Evolutionary conservation across 495 filamentous ascomycete genomes (phyloP), one percentile per base, ranked within the genome.

Genomic region (Lindgomyces ingoldianus): DNA sequence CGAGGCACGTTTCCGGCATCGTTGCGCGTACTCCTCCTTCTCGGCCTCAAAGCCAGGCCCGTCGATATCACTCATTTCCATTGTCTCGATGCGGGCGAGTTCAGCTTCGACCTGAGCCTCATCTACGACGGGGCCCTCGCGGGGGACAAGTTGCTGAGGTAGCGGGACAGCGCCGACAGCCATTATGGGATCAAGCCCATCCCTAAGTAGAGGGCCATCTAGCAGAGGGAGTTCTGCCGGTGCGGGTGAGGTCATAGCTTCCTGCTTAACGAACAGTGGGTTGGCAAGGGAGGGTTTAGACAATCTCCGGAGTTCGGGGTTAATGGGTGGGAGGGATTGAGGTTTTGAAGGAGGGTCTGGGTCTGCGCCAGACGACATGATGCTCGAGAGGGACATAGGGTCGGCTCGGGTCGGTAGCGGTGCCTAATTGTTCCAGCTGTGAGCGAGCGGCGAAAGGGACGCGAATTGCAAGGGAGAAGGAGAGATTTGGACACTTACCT

Each of bases 361-460:
- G 18, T 80, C 75, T 24, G 89, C 83, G 61, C 82, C 87, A 10
- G 64, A 61, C 1, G 91, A 92, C 36, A 96, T 83, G 57, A 96
- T 95, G 72, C 89, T 94, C 30, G 90, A 91, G 67, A 96, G 91
- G 2, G 90, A 91, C 91, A 96, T 96, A 14, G 91, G 89, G 75
- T 93, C 88, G 25, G 66, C 69, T 55, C 62, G 55, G 39, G 63
- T 21, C 8, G 69, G 70, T 30, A 63, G 56, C 46, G 60, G 64
- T 18, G 61, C 49, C 64, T 67, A 26, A 45, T 42, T n/a, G 9
- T 25, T 42, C 25, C 45, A 57, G 33, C 6, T 52, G 62, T 68
- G 46, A 62, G 69, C 36, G 19, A 24, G 21, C 22, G 33, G 14
- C 14, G 6, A 39, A 27, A 48, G 22, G 11, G 53, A 44, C 39